Percentiles rank a stretch among this genome's conserved stretches.
Evolutionary conservation across 768 basidiomycete species (phyloP).

Genomic region (Auriscalpium microsporum): DNA sequence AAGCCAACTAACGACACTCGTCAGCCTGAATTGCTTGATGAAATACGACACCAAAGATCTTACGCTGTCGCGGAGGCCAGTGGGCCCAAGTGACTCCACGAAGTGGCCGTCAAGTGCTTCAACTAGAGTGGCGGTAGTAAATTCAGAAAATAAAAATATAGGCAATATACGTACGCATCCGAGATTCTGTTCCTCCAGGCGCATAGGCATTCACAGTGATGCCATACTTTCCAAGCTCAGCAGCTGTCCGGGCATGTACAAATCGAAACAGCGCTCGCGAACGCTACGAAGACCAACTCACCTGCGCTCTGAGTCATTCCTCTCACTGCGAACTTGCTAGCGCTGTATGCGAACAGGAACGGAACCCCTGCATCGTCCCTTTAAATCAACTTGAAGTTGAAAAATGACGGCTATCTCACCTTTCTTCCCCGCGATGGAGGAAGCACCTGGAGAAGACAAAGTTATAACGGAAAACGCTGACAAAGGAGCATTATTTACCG

Average conservation of each 20-base stretch:
- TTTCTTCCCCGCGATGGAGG: slow-evolving; percentile 7
- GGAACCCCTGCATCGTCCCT: background rate
- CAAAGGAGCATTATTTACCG: background rate
- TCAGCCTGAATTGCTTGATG: no score
- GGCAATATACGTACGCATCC: slow-evolving; percentile 7
- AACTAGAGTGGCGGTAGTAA: background rate
- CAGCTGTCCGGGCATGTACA: slow-evolving; percentile 3
- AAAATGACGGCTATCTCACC: background rate
- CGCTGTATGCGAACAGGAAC: slow-evolving; percentile 4
- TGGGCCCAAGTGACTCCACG: background rate
- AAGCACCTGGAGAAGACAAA: background rate
- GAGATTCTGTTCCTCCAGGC: slow-evolving; percentile 12
- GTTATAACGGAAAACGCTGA: background rate
- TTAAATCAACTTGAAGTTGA: no score
- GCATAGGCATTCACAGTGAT: slow-evolving; percentile 20
- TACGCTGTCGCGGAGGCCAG: slow-evolving; percentile 1
- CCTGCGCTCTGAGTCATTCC: slow-evolving; percentile 16
- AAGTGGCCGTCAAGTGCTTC: background rate
- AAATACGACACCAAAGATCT: background rate
- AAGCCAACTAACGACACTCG: no score
- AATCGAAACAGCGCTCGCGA: background rate
- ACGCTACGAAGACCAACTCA: background rate
- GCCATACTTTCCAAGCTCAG: slow-evolving; percentile 8
- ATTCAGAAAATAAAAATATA: background rate
- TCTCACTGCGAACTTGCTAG: slow-evolving; percentile 17